Evolutionary conservation across 495 filamentous ascomycete genomes (phyloP).

Genomic region (Rostrohypoxylon terebratum): DNA sequence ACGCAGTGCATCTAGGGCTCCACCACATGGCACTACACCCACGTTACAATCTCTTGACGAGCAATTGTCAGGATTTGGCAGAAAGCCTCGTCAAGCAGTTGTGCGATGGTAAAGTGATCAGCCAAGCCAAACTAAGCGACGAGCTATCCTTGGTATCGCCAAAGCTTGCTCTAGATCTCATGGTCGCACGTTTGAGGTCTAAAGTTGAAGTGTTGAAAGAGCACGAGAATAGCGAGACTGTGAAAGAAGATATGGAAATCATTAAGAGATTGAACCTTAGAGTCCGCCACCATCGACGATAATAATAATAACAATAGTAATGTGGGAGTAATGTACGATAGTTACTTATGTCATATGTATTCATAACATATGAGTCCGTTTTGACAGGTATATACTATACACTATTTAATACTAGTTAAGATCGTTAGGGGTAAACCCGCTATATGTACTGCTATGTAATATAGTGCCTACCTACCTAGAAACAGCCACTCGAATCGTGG

Average conservation of each 20-base stretch:
- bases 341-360: too few relatives aligned
- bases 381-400: not conserved
- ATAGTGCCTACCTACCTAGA: not conserved
- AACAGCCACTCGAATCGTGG: not conserved
- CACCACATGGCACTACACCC: conserved; percentile 43
- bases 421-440: too few relatives aligned
- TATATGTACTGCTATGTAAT: too few relatives aligned
- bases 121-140: conserved; percentile 41
- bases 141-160: conserved; percentile 38
- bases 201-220: conserved; percentile 35
- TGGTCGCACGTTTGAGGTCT: conserved; percentile 37
- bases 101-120: conserved; percentile 40
- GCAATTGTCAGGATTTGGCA: conserved; percentile 45
- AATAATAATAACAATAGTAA: not conserved
- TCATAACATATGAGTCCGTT: not conserved
- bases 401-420: too few relatives aligned
- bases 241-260: conserved; percentile 29
- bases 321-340: not conserved
- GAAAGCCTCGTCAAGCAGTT: conserved; percentile 38
- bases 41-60: conserved; percentile 40
- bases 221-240: conserved; percentile 33
- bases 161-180: conserved; percentile 39
- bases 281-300: conserved; percentile 31
- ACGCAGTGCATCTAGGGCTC: conserved; percentile 22
- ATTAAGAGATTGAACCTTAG: conserved; percentile 34